A percentile compares a stretch with the other conserved stretches of the same genome.
Evolutionary conservation across 2,329 filamentous ascomycete species (phyloP).

Genomic region (Xylaria sp.): DNA sequence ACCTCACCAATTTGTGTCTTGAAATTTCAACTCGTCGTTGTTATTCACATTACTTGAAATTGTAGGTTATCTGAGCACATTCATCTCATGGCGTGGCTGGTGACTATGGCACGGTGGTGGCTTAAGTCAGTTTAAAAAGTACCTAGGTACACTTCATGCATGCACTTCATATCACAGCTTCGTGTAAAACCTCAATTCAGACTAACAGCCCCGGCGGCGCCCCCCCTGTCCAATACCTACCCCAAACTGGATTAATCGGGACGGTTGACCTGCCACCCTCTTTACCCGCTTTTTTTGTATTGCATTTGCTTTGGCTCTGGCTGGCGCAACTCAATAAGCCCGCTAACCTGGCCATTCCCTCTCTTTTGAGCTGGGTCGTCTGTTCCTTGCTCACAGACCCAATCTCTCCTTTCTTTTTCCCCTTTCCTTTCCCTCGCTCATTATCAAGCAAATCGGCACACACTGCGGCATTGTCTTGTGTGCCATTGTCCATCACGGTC

Average conservation of each 20-base stretch:
- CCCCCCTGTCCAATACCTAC: constrained; percentile 1
- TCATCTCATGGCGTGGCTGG: too few relatives aligned
- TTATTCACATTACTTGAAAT: too few relatives aligned
- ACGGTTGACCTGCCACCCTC: constrained; percentile 50
- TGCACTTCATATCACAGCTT: not conserved
- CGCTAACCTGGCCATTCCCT: constrained; percentile 26
- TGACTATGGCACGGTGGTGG: too few relatives aligned
- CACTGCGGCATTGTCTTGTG: constrained; percentile 1
- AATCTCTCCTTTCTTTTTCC: constrained; percentile 5
- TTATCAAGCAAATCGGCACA: constrained; percentile 10
- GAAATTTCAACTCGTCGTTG: too few relatives aligned
- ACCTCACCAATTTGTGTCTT: not conserved
- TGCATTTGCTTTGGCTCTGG: constrained; percentile 25
- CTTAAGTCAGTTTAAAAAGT: too few relatives aligned
- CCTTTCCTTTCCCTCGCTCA: constrained; percentile 15
- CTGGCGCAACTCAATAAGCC: constrained; percentile 34
- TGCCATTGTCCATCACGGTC: constrained; percentile 13
- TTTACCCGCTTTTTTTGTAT: constrained; percentile 44
- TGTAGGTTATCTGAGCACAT: too few relatives aligned
- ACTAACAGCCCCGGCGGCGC: not conserved
- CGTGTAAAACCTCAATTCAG: not conserved
- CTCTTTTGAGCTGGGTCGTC: constrained; percentile 28
- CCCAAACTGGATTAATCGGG: constrained; percentile 28
- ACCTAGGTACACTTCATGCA: not conserved
- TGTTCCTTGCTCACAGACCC: constrained; percentile 13